Conservation (phyloP, 352 stramenopile genomes). For the Thalassiosira livingstoniorum region DNA sequence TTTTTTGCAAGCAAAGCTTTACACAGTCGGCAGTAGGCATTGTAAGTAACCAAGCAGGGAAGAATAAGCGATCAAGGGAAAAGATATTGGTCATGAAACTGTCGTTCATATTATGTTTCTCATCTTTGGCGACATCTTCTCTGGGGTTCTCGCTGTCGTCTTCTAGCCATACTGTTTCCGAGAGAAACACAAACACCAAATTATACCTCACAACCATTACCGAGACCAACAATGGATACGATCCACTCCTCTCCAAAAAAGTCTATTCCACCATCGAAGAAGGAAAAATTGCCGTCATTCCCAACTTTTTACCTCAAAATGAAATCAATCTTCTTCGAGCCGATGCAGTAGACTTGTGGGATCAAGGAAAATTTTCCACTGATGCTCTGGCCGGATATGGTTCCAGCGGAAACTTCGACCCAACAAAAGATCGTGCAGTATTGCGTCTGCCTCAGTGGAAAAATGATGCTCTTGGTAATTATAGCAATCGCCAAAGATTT, state of each 20-base stretch:
- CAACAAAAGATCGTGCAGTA: conserved; percentile 66
- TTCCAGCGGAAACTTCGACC: conserved; percentile 58
- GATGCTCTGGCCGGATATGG: conserved; percentile 71
- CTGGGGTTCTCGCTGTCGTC: background rate
- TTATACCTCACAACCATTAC: background rate
- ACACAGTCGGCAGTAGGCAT: too few species aligned
- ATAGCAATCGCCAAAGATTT: conserved; percentile 32
- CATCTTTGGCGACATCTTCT: background rate
- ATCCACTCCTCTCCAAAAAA: conserved; percentile 21
- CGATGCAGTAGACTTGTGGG: conserved; percentile 57
- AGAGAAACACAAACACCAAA: background rate
- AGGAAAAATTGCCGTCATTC: conserved; percentile 65
- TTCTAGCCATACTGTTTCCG: background rate
- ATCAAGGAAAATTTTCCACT: conserved; percentile 53
- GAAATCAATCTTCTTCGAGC: conserved; percentile 48
- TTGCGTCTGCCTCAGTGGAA: conserved; percentile 30
- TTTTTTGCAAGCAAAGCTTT: too few species aligned
- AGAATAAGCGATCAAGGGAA: too few species aligned
- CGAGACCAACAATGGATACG: background rate
- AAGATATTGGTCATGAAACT: too few species aligned
- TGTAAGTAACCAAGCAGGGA: too few species aligned
- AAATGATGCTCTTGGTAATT: conserved; percentile 51
- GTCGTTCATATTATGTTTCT: background rate
- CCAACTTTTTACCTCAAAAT: conserved; percentile 60
- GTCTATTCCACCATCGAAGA: conserved; percentile 49